Conservation (phyloP, 495 filamentous ascomycete genomes). For the Rusavskia elegans region DNA sequence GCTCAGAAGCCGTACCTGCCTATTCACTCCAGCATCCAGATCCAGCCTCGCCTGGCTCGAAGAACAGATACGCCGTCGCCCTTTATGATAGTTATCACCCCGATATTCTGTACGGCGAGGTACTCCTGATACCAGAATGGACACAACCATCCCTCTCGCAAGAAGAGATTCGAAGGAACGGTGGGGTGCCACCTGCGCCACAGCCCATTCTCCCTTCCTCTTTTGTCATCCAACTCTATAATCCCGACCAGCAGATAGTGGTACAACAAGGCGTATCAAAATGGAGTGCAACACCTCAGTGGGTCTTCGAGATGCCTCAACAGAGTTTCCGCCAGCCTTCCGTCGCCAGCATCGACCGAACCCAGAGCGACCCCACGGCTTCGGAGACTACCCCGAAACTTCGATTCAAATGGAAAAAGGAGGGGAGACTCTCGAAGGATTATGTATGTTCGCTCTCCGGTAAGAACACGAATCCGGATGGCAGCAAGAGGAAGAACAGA, state of each 20-base stretch:
- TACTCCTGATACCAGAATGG: conserved; percentile 72
- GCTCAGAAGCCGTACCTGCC: conserved; percentile 59
- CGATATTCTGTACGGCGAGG: conserved; percentile 73
- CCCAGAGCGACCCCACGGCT: conserved; percentile 47
- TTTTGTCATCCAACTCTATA: conserved; percentile 81
- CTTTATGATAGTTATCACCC: conserved; percentile 71
- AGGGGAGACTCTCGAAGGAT: conserved; percentile 72
- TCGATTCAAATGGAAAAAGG: conserved; percentile 81
- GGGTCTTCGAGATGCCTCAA: conserved; percentile 88
- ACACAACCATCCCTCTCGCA: conserved; percentile 62
- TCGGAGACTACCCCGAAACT: conserved; percentile 63
- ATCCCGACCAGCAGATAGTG: conserved; percentile 70
- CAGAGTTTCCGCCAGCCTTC: conserved; percentile 70
- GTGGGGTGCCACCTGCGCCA: conserved; percentile 48
- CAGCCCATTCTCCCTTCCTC: conserved; percentile 62
- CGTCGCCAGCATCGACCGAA: conserved; percentile 57
- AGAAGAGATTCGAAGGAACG: conserved; percentile 63
- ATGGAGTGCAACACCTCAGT: conserved; percentile 64
- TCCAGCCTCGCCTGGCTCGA: conserved; percentile 46
- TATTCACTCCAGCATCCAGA: conserved; percentile 67
- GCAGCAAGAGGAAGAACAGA: conserved; percentile 53
- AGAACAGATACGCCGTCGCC: conserved; percentile 73
- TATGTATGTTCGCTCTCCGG: conserved; percentile 70
- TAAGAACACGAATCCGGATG: conserved; percentile 44
- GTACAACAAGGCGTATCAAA: conserved; percentile 55